Evolutionary conservation across 192 early-diverging fungal genomes (phyloP).

Genomic region (Backusella sp.): DNA sequence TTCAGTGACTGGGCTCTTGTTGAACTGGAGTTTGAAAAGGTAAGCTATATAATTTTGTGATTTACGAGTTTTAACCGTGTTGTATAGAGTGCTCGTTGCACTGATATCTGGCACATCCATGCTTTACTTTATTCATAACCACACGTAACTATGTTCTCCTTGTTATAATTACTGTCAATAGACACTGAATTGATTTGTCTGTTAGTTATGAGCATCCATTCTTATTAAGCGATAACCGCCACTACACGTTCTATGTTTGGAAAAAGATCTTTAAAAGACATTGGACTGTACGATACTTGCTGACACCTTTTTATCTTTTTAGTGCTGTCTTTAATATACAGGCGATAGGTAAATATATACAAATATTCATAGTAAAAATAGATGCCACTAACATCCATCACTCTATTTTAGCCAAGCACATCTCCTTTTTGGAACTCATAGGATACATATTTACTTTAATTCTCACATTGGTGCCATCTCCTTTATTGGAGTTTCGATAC

Average conservation of each 20-base stretch:
- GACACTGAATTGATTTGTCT: neutral
- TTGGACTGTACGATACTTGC: conserved; percentile 49
- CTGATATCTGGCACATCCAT: conserved; percentile 23
- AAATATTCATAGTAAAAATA: neutral
- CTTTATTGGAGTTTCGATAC: conserved; percentile 94
- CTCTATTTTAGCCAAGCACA: conserved; percentile 32
- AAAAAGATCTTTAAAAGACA: conserved; percentile 69
- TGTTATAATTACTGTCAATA: no score
- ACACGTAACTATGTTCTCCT: conserved; percentile 42
- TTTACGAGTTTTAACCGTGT: neutral
- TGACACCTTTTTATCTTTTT: conserved; percentile 66
- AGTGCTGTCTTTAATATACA: conserved; percentile 40
- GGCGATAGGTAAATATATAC: conserved; percentile 45
- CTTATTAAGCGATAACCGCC: conserved; percentile 91
- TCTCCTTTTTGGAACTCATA: conserved; percentile 53
- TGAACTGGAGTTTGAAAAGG: neutral
- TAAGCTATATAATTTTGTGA: neutral
- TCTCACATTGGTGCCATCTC: conserved; percentile 82
- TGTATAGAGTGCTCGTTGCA: neutral
- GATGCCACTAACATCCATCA: neutral
- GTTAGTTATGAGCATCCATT: conserved; percentile 88
- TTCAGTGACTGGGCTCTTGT: neutral
- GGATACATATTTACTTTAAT: conserved; percentile 52
- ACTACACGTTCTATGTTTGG: conserved; percentile 96
- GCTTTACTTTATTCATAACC: conserved; percentile 44